Evolutionary conservation across 129 eudicot genomes (phyloP).

Genomic region (Lonicera japonica): DNA sequence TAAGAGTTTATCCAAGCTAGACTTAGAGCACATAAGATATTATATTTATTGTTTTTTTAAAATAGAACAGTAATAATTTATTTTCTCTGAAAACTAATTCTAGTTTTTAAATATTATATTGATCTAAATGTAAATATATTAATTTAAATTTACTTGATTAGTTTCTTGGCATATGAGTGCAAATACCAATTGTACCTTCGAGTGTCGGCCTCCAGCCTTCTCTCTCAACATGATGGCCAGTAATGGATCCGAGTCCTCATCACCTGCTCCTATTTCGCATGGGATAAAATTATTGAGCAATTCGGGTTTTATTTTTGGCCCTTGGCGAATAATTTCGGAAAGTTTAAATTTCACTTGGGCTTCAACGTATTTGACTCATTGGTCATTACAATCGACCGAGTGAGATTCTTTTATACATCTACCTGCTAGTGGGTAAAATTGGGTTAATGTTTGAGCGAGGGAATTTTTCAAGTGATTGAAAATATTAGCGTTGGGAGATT

Average conservation of each 20-base stretch:
- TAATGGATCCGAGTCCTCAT: not conserved
- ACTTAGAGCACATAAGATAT: no score
- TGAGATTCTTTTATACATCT: conserved; percentile 5
- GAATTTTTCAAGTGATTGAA: not conserved
- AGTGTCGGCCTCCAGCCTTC: not conserved
- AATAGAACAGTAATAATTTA: no score
- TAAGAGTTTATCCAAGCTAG: no score
- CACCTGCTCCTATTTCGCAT: not conserved
- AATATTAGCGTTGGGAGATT: not conserved
- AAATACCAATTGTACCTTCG: conserved; percentile 9
- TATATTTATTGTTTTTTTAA: no score
- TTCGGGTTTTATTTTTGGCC: not conserved
- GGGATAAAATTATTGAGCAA: conserved; percentile 5
- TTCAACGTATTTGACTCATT: conserved; percentile 13
- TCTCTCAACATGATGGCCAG: not conserved
- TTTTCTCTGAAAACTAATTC: no score
- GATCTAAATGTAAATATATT: no score
- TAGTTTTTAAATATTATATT: no score
- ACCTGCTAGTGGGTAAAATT: conserved; percentile 21
- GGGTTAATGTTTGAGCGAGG: not conserved
- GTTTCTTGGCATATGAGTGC: conserved; percentile 10
- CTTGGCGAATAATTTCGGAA: conserved; percentile 1
- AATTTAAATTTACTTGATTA: no score
- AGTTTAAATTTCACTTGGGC: conserved; percentile 10
- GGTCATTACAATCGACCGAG: conserved; percentile 17